Conservation (phyloP, 139 green algal genomes). For the Monoraphidium neglectum region DNA sequence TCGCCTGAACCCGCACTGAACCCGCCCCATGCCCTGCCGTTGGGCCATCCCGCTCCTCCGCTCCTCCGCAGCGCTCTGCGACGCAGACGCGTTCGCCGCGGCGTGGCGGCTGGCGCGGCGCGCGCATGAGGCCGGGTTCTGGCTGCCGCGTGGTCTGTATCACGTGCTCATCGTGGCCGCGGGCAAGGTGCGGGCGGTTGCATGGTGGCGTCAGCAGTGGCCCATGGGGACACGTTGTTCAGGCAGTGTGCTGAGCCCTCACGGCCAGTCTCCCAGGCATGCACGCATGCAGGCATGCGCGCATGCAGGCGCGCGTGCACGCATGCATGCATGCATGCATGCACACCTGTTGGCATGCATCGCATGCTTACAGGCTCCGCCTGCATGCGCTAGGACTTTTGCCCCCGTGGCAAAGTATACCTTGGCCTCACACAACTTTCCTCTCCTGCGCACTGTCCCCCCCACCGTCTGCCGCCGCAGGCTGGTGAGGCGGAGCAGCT, state of each 20-base stretch:
- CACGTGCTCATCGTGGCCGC: constrained; percentile 28
- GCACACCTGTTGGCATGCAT: constrained; percentile 16
- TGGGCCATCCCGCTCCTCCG: too few relatives aligned
- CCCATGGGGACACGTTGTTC: background rate
- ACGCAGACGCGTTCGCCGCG: background rate
- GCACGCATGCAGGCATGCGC: background rate
- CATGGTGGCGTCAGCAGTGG: background rate
- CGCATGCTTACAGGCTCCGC: constrained; percentile 10
- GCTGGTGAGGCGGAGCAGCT: background rate
- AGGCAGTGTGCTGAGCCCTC: background rate
- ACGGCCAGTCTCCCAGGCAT: background rate
- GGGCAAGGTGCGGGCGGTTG: constrained; percentile 11
- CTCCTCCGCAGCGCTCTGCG: constrained; percentile 15
- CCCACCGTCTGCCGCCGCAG: background rate
- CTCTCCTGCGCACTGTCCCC: constrained; percentile 11
- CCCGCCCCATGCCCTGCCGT: too few relatives aligned
- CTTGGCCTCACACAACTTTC: constrained; percentile 4
- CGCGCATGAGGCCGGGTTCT: background rate
- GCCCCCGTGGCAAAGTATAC: too few relatives aligned
- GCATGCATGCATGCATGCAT: background rate
- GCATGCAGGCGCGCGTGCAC: background rate
- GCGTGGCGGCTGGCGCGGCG: constrained; percentile 11
- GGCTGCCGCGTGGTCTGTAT: constrained; percentile 15
- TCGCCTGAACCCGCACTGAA: too few relatives aligned
- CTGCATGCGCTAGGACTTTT: constrained; percentile 21